These are phyloP conservation scores for Yamadazyma triangularis DNA, from an alignment of 1,139 yeast genomes.

Conservation along the genomic window DNA sequence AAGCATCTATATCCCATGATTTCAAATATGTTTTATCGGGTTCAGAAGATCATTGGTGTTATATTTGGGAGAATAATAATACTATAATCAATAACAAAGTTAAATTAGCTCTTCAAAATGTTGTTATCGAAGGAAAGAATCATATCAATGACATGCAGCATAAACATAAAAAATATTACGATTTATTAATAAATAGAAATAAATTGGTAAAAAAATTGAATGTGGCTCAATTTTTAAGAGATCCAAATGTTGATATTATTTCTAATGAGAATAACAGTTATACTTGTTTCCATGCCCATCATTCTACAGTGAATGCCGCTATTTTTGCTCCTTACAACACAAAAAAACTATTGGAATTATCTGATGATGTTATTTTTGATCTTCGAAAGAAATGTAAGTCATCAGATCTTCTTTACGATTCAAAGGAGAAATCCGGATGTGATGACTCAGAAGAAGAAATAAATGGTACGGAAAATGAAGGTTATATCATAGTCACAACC, in stretches of 20 bases:
- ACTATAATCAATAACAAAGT: slow-evolving; percentile 36
- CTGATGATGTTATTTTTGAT: slow-evolving; percentile 78
- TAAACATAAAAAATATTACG: slow-evolving; percentile 29
- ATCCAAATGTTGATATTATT: slow-evolving; percentile 23
- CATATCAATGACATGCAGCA: slow-evolving; percentile 27
- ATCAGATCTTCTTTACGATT: too few species aligned
- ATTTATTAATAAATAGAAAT: slow-evolving; percentile 24
- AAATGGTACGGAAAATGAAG: slow-evolving; percentile 18
- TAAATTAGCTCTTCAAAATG: slow-evolving; percentile 29
- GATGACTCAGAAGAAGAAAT: slow-evolving; percentile 2
- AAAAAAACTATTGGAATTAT: slow-evolving; percentile 56
- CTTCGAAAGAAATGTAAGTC: slow-evolving; percentile 38
- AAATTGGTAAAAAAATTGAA: slow-evolving; percentile 27
- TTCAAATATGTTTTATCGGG: slow-evolving; percentile 49
- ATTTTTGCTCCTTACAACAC: slow-evolving; percentile 77
- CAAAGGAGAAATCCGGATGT: slow-evolving; percentile 5
- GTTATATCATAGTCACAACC: slow-evolving; percentile 65
- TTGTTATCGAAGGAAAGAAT: slow-evolving; percentile 31
- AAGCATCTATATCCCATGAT: slow-evolving; percentile 62
- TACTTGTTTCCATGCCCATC: slow-evolving; percentile 75
- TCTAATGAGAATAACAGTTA: slow-evolving; percentile 50
- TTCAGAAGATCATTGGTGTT: slow-evolving; percentile 68
- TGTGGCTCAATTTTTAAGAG: slow-evolving; percentile 17
- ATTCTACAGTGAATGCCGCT: slow-evolving; percentile 69
- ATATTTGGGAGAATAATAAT: slow-evolving; percentile 60